Evolutionary conservation across 495 filamentous ascomycete genomes (phyloP).

Genomic region (Lasiosphaeria miniovina): DNA sequence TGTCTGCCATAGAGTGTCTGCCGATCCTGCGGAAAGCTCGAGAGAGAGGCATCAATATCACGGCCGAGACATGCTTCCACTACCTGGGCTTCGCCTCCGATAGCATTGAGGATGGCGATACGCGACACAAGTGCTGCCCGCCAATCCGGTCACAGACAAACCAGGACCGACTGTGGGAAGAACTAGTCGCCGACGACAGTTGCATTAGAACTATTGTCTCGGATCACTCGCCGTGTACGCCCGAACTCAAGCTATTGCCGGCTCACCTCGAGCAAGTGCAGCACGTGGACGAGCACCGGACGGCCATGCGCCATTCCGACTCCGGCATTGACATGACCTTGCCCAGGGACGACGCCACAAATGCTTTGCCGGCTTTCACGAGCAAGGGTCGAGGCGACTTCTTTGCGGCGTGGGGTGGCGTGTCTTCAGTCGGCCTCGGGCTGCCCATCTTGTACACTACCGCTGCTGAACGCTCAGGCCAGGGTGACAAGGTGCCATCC

Average conservation of each 20-base stretch:
- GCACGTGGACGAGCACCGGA: slow-evolving; percentile 24
- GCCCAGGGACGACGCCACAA: slow-evolving; percentile 18
- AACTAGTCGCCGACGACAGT: slow-evolving; percentile 65
- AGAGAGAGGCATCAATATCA: slow-evolving; percentile 78
- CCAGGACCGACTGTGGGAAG: slow-evolving; percentile 85
- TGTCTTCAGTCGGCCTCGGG: slow-evolving; percentile 89
- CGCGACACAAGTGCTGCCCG: slow-evolving; percentile 95
- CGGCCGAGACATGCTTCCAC: slow-evolving; percentile 97
- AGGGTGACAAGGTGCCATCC: slow-evolving; percentile 38
- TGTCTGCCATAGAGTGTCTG: slow-evolving; percentile 90
- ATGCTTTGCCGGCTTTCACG: background rate
- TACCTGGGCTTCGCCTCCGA: slow-evolving; percentile 91
- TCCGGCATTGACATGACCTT: slow-evolving; percentile 46
- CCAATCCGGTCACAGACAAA: slow-evolving; percentile 83
- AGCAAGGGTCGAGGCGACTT: slow-evolving; percentile 65
- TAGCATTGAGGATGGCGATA: slow-evolving; percentile 82
- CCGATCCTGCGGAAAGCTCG: slow-evolving; percentile 80
- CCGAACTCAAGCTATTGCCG: slow-evolving; percentile 86
- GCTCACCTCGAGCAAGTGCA: slow-evolving; percentile 47
- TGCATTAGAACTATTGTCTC: slow-evolving; percentile 94
- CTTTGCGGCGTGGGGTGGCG: slow-evolving; percentile 94
- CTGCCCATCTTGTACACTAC: slow-evolving; percentile 89
- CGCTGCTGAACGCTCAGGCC: slow-evolving; percentile 54
- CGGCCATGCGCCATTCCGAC: slow-evolving; percentile 40
- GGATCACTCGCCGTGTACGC: slow-evolving; percentile 95